Percentiles rank a stretch among this genome's conserved stretches.
Evolutionary conservation across 1,284 basidiomycete species (phyloP).

Genomic region (Laetiporus sulphureus): DNA sequence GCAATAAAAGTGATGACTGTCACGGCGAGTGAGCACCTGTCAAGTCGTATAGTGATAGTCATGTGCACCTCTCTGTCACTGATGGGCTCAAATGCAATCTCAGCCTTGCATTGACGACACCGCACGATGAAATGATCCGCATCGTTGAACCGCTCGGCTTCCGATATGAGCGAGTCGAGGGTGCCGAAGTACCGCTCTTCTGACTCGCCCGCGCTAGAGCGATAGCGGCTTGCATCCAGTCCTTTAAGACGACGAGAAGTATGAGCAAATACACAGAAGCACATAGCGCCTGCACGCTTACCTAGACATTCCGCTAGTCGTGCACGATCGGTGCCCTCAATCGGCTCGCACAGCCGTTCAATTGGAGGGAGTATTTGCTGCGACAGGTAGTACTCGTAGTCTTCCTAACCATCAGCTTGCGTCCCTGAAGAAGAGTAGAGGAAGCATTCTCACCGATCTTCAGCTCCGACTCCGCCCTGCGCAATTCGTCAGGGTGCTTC

Average conservation of each 20-base stretch:
- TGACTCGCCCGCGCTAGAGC: constrained; percentile 35
- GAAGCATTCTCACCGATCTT: constrained; percentile 68
- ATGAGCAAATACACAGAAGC: not conserved
- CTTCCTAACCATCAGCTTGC: constrained; percentile 30
- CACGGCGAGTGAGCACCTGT: not conserved
- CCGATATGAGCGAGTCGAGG: constrained; percentile 88
- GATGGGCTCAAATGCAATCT: constrained; percentile 60
- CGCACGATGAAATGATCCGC: constrained; percentile 62
- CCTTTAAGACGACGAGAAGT: too few relatives aligned
- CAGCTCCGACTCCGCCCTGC: constrained; percentile 58
- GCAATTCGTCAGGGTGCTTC: constrained; percentile 90
- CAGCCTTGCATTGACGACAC: constrained; percentile 68
- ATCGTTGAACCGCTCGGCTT: constrained; percentile 82
- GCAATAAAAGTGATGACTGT: constrained; percentile 42
- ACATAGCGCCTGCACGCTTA: constrained; percentile 27
- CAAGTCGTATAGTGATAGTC: not conserved
- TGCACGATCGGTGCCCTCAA: constrained; percentile 91
- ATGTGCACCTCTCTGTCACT: constrained; percentile 51
- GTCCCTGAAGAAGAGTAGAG: not conserved
- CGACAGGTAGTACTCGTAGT: constrained; percentile 90
- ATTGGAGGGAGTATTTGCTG: constrained; percentile 93
- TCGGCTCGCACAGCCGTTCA: constrained; percentile 92
- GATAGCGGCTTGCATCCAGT: constrained; percentile 81
- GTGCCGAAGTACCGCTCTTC: constrained; percentile 73
- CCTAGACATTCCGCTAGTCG: constrained; percentile 94